phyloP scores from a whole-genome alignment of 2,329 filamentous ascomycete species.

The Ophiostoma fasciatum region DNA sequence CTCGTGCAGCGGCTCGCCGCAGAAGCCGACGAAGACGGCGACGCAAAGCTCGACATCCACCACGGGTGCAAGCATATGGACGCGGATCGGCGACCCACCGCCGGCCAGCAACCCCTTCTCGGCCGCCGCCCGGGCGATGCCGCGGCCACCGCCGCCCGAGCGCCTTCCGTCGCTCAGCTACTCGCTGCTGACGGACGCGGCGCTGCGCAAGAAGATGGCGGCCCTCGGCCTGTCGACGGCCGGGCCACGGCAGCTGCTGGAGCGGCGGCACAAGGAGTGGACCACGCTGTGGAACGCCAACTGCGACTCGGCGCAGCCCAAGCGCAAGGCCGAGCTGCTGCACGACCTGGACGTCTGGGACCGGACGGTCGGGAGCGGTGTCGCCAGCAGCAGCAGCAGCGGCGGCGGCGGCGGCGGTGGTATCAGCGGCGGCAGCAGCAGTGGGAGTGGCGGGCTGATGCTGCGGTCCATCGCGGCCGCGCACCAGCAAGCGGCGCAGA shows the following conservation, averaged over 20 bases:
- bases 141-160: conserved; percentile 26
- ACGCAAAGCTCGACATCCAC: not conserved
- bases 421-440: too few relatives aligned
- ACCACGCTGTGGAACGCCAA: conserved; percentile 94
- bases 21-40: conserved; percentile 8
- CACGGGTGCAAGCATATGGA: not conserved
- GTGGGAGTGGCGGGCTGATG: too few relatives aligned
- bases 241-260: conserved; percentile 55
- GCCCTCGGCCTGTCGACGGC: conserved; percentile 63
- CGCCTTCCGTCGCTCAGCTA: conserved; percentile 74
- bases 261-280: conserved; percentile 81
- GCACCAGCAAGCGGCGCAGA: conserved; percentile 25
- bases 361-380: conserved; percentile 51
- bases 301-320: conserved; percentile 67
- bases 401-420: conserved; percentile 13
- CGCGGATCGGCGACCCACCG: not conserved
- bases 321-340: conserved; percentile 54
- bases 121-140: not conserved
- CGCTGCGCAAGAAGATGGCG: conserved; percentile 63
- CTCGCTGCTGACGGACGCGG: conserved; percentile 65
- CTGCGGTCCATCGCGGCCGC: conserved; percentile 9
- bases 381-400: conserved; percentile 19
- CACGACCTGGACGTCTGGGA: conserved; percentile 80
- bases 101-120: conserved; percentile 3
- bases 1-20: conserved; percentile 29